Evolutionary conservation across 2,329 filamentous ascomycete species (phyloP), one percentile per base, ranked within the genome.

Genomic region (Aspergillus oerlinghausenensis): DNA sequence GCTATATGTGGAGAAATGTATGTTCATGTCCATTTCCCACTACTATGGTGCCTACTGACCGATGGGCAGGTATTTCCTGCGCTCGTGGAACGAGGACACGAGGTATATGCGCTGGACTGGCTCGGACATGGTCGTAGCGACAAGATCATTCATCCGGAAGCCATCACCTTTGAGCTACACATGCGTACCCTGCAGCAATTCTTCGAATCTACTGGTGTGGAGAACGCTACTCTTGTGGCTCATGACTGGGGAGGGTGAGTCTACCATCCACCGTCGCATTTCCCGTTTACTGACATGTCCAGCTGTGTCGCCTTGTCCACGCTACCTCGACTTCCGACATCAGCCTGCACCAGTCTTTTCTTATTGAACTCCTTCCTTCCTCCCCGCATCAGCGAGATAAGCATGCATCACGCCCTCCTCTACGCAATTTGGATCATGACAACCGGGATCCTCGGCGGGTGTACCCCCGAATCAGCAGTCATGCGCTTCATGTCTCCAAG

Each of bases 101-200:
- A 60, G 26, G 49, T 61, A 25, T 59, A 56, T 38, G 59, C 56
- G 5, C 51, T 59, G 9, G 56, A 61, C 48, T 57, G 49, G 52
- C 29, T 61, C 8, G 60, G 59, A 47, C 59, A 62, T 29, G 60
- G 60, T 38, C 60, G 59, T 5, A 60, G 56, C 26, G 60, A 62
- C 50, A 62, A 62, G 35, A 54, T 54, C 11, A 32, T 11, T 11
- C 35, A 45, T 19, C 40, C 50, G 4, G 42, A 40, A 4, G 35
- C 40, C 11, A 51, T 61, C 43, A 60, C 56, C 11, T 57, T 62
- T 35, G 49, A 61, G 29, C 57, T 62, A 17, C 60, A 62, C 49
- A 60, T 60, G 53, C 49, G 50, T 21, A 61, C 60, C 4, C 38
- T 62, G 21, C 42, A 35, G 17, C 48, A 29, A 4, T 57, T 61